These are phyloP conservation scores for Xylaria curta DNA, from an alignment of 495 filamentous ascomycete species.

Conservation along the genomic window DNA sequence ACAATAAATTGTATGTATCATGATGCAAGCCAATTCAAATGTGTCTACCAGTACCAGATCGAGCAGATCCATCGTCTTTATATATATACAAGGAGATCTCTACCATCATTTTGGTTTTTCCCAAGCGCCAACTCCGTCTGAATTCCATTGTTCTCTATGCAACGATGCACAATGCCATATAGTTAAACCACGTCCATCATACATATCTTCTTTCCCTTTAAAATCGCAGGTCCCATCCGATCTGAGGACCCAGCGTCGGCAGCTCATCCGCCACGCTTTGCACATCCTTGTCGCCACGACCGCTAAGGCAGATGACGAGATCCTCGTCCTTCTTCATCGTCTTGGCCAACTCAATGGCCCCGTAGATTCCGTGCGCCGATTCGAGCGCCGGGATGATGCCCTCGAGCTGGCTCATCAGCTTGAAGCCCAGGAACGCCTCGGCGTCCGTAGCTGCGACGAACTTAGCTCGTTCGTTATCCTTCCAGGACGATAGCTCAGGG, in stretches of 20 bases:
- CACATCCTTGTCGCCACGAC: slow-evolving; percentile 96
- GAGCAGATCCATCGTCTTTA: slow-evolving; percentile 4
- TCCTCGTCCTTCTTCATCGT: slow-evolving; percentile 87
- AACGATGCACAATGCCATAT: slow-evolving; percentile 1
- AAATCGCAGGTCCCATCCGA: slow-evolving; percentile 94
- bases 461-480: slow-evolving; percentile 81
- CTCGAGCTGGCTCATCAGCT: slow-evolving; percentile 80
- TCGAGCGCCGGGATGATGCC: slow-evolving; percentile 97
- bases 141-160: neutral
- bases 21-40: slow-evolving; percentile 23
- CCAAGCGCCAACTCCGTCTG: slow-evolving; percentile 19
- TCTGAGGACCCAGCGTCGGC: slow-evolving; percentile 84
- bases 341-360: slow-evolving; percentile 88
- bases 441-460: slow-evolving; percentile 94
- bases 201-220: slow-evolving; percentile 29
- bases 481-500: slow-evolving; percentile 90
- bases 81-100: neutral
- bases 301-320: slow-evolving; percentile 92
- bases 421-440: slow-evolving; percentile 89
- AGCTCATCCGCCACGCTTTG: slow-evolving; percentile 97
- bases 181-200: neutral
- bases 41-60: neutral
- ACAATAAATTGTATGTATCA: slow-evolving; percentile 26
- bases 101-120: neutral
- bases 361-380: slow-evolving; percentile 90